A percentile compares a stretch with the other conserved stretches of the same genome.
Conservation (phyloP, 208 protist species). For the Borovskyia barvae region DNA sequence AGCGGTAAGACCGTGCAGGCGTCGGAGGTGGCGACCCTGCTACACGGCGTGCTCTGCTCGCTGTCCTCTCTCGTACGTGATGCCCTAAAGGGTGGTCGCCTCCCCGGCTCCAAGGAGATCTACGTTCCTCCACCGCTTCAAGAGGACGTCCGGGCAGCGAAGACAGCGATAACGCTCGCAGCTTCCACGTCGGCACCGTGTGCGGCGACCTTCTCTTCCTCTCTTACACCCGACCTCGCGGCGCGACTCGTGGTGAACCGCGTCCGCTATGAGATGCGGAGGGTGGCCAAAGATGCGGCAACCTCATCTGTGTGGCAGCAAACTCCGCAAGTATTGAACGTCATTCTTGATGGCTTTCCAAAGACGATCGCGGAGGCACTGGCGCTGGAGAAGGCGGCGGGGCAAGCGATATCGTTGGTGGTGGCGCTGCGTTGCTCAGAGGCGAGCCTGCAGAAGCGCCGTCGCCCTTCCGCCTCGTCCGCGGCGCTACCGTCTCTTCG, state of each 20-base stretch:
- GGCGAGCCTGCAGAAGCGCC: not conserved
- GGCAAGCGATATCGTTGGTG: conserved; percentile 11
- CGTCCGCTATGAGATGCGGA: conserved; percentile 15
- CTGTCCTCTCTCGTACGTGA: conserved; percentile 24
- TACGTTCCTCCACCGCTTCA: conserved; percentile 26
- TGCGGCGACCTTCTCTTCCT: not conserved
- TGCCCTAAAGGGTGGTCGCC: conserved; percentile 7
- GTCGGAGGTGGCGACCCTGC: not conserved
- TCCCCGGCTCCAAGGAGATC: conserved; percentile 5
- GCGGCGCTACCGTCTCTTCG: not conserved
- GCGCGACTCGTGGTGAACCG: conserved; percentile 28
- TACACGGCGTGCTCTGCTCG: conserved; percentile 4
- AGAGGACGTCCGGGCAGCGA: conserved; percentile 9
- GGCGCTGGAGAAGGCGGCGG: conserved; percentile 30
- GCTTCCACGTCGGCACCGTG: not conserved
- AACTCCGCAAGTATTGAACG: conserved; percentile 3
- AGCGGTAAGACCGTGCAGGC: conserved; percentile 9
- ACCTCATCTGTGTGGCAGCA: too few relatives aligned
- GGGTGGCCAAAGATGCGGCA: conserved; percentile 6
- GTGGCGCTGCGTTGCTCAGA: conserved; percentile 21
- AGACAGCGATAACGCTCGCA: not conserved
- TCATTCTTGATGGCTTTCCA: conserved; percentile 50
- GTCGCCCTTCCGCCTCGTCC: not conserved
- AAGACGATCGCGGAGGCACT: conserved; percentile 36
- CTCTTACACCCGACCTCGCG: conserved; percentile 20